Base-by-base conservation (phyloP, 148 eudicot genomes). In the Tetragonia tetragonoides region DNA sequence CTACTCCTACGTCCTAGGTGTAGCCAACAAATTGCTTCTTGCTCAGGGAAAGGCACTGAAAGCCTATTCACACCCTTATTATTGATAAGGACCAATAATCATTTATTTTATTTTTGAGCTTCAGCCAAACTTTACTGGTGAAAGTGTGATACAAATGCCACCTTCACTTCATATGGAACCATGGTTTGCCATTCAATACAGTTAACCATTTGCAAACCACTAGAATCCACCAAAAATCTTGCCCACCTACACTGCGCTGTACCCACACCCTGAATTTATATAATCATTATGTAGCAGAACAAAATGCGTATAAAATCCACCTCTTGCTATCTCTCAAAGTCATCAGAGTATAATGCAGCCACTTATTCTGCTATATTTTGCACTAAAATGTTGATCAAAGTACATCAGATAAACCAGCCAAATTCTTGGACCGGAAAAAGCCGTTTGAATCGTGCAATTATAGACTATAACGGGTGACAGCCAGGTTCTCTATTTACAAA, bases 401-500 rank as follows among this genome's bases (percentile, higher is more conserved):
- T 74, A 74, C 77, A 74, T 74, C 28, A 74, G 54, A 74, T 68
- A 74, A 74, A 74, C 56, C 62, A 62, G 77, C 40, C 40, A 61
- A 40, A 59, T 73, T 39, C 61, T n/a, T 10, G 78, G 53, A 75
- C 60, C 53, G 10, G 63, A 46, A 74, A 74, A 47, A 74, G 39
- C 37, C 41, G 39, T 60, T 74, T 74, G 39, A 51, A 61, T 60
- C 15, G 65, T 49, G 78, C 70, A 63, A 28, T 76, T 65, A 72
- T 49, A 56, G 64, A 66, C 78, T 34, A 23, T 72, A 49, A 77
- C 70, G 54, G 75, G 75, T 68, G 28, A 41, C 60, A 68, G 34
- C 34, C 34, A 28, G 34, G 34, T 68, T 75, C 79, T 75, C 81
- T 70, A 37, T 82, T 77, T 85, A 77, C 77, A 82, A 81, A 82